A percentile compares a stretch with the other conserved stretches of the same genome.
phyloP scores from a whole-genome alignment of 164 flowering plant genomes.

The Aristolochia fimbriata region DNA sequence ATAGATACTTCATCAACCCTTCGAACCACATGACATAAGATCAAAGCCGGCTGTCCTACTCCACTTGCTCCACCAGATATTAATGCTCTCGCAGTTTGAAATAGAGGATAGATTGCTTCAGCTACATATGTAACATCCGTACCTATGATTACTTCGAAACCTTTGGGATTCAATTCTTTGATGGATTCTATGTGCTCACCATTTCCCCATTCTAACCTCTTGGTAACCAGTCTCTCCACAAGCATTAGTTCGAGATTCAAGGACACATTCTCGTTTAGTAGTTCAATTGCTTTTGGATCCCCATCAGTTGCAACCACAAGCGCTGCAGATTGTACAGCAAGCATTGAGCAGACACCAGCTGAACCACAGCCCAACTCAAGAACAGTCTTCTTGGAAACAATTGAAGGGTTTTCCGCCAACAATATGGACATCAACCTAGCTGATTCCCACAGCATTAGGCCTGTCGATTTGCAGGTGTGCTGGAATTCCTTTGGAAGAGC shows the following conservation, averaged over 20 bases:
- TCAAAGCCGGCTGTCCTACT: slow-evolving; percentile 34
- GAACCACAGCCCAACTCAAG: slow-evolving; percentile 89
- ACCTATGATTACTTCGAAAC: slow-evolving; percentile 80
- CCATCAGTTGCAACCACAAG: slow-evolving; percentile 84
- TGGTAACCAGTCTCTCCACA: slow-evolving; percentile 24
- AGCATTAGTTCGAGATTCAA: slow-evolving; percentile 36
- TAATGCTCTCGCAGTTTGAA: slow-evolving; percentile 62
- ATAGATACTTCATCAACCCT: slow-evolving; percentile 81
- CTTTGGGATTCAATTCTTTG: slow-evolving; percentile 28
- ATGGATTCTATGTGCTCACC: slow-evolving; percentile 38
- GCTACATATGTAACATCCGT: slow-evolving; percentile 77
- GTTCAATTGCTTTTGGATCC: slow-evolving; percentile 52
- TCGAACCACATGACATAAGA: slow-evolving; percentile 77
- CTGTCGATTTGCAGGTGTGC: slow-evolving; percentile 96
- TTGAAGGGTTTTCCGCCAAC: slow-evolving; percentile 56
- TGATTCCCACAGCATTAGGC: slow-evolving; percentile 96
- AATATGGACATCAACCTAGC: slow-evolving; percentile 82
- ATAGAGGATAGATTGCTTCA: slow-evolving; percentile 66
- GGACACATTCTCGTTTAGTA: slow-evolving; percentile 47
- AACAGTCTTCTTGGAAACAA: slow-evolving; percentile 60
- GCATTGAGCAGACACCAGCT: slow-evolving; percentile 82
- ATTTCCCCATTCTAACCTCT: slow-evolving; percentile 83
- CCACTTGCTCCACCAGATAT: slow-evolving; percentile 19
- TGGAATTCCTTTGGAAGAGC: slow-evolving; percentile 66
- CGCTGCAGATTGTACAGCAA: slow-evolving; percentile 56